Base-by-base conservation (phyloP, 1,284 basidiomycete genomes). In the Xerocomus minutiporus region DNA sequence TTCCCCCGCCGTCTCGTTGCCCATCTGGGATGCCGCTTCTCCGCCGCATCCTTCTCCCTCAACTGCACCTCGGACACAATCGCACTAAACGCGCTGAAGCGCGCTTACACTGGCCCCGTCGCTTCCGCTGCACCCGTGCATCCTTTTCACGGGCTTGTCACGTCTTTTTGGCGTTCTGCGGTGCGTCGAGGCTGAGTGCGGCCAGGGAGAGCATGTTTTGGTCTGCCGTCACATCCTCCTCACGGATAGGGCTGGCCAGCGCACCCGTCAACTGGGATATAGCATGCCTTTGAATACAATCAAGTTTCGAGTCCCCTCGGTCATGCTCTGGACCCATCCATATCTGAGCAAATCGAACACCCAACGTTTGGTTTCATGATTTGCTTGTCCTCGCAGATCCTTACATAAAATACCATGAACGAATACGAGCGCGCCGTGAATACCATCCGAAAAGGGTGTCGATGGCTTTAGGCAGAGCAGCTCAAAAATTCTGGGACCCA, bases 401-500 rank as follows among this genome's bases (percentile, higher is more conserved):
- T 38, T 83, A 92, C 59, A 17, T 17, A 20, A 20, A 86, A 93
- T 56, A 20, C 20, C 20, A 20, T 20, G 20, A 20, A 20, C 20
- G 20, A 20, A 20, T 20, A 20, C 20, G 20, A 85, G 38, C 76
- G 80, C 29, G 88, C 89, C 0, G 75, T 93, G 9, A 74, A 81
- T 12, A 80, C 84, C 0, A 85, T 97, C 51, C 77, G 88, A 38
- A 76, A 77, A 49, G 94, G 93, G 0, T 86, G 83, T 47, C 74
- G 95, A 44, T 97, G 95, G 95, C 71, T 97, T 11, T 92, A 96
- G 91, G 92, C 0, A 75, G 95, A 32, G 74, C 71, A n/a, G 72
- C 77, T 31, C 83, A 90, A 66, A 79, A 74, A 51, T 85, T 86
- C 51, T 97, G 94, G 93, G 91, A 94, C 59, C 69, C 80, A 20